Base-by-base conservation (phyloP, 805 yeast species). In the Dipodascus albidus region DNA sequence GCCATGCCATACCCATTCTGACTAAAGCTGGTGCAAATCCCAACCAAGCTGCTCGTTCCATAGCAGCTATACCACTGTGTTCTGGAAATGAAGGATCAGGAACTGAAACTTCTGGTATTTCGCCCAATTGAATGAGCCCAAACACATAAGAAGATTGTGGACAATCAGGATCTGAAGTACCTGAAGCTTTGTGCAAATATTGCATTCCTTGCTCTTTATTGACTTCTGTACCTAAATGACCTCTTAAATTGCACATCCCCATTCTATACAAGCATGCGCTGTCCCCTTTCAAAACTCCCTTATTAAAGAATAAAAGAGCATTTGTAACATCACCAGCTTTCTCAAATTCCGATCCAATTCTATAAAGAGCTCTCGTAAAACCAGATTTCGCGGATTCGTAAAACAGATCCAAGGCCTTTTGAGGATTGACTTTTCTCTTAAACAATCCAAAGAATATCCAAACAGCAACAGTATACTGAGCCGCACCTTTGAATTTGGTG, bases 201-300 rank as follows among this genome's bases (percentile, higher is more conserved):
- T 44, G 54, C 44, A 51, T 54, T 1, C 68, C 73, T 23, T 49
- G 42, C 4, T 50, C 52, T 3, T 42, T 35, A 54, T 70, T 65
- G 20, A 52, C 51, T 6, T 55, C 55, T 48, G 64, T 59, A 9
- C 64, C 63, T 19, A 69, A 57, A 22, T 65, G 65, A 47, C 71
- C 72, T 47, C 60, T 57, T 11, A 67, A 52, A 50, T 59, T 52
- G 9, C 70, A 71, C 53, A 69, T 61, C 11, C 67, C 69, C 51
- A 70, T 54, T n/a, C 73, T 53, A 55, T 67, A 72, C 44, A 61
- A 58, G 48, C 73, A 72, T 11, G 72, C 73, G 14, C 71, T 58
- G 54, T 72, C 76, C 8, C 62, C 57, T 3, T 57, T 53, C 24
- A 59, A 60, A 15, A 69, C 67, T 8, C 75, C 76, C 2, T 62